These are phyloP conservation scores for Ramaria rubella DNA, from an alignment of 768 basidiomycete genomes.

Conservation along the genomic window DNA sequence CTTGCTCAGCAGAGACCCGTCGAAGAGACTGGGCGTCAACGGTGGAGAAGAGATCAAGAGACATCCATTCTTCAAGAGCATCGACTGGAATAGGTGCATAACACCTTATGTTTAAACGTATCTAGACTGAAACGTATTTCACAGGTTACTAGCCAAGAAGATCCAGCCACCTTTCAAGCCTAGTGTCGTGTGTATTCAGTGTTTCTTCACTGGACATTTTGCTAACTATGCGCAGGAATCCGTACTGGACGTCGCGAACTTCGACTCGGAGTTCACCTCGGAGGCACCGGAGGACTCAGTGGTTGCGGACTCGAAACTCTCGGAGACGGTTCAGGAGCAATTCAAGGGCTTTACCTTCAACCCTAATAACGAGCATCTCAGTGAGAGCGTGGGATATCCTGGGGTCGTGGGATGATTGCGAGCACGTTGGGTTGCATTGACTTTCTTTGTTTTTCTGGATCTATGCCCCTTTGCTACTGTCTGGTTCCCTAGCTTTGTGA, in stretches of 20 bases:
- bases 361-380: constrained; percentile 75
- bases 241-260: constrained; percentile 92
- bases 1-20: constrained; percentile 83
- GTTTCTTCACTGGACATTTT: not conserved
- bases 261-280: constrained; percentile 95
- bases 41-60: constrained; percentile 95
- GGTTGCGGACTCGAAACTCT: constrained; percentile 86
- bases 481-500: no score
- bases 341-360: constrained; percentile 91
- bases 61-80: constrained; percentile 93
- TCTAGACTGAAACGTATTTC: not conserved
- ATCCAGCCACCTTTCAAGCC: constrained; percentile 98
- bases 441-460: no score
- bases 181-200: constrained; percentile 60
- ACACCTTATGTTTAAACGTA: not conserved
- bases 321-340: constrained; percentile 95
- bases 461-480: no score
- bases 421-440: no score
- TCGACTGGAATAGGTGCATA: constrained; percentile 69
- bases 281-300: constrained; percentile 95
- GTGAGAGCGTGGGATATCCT: constrained; percentile 73
- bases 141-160: constrained; percentile 80
- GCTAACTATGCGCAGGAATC: constrained; percentile 50
- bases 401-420: constrained; percentile 5
- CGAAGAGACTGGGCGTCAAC: constrained; percentile 78